Evolutionary conservation across 2,329 filamentous ascomycete species (phyloP).

Genomic region (Arthrobotrys sphaeroides): DNA sequence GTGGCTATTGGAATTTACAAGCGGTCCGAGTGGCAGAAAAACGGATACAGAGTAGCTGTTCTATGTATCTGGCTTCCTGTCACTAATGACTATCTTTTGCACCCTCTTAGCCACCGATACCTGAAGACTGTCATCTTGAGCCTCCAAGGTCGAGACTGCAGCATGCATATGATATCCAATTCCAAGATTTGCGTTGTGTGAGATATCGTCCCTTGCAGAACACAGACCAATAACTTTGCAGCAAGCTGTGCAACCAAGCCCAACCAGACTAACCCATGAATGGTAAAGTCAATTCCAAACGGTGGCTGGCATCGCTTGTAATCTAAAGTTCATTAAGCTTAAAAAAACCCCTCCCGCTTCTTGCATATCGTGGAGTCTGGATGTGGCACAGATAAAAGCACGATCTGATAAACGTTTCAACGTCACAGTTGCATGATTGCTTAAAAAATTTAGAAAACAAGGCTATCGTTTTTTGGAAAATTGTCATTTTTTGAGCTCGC

Average conservation of each 20-base stretch:
- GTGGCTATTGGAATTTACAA: too few species aligned
- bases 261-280: neutral
- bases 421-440: neutral
- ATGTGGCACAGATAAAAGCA: neutral
- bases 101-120: too few species aligned
- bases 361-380: neutral
- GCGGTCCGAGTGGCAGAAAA: too few species aligned
- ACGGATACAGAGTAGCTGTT: too few species aligned
- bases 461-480: neutral
- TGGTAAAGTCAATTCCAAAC: neutral
- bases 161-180: too few species aligned
- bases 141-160: too few species aligned
- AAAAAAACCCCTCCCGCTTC: neutral
- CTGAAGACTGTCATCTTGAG: too few species aligned
- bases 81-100: too few species aligned
- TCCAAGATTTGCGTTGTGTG: too few species aligned
- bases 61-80: too few species aligned
- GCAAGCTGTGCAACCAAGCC: constrained; percentile 5
- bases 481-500: constrained; percentile 6
- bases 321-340: constrained; percentile 13
- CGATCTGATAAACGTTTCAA: neutral
- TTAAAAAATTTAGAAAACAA: neutral
- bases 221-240: neutral
- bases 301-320: constrained; percentile 5
- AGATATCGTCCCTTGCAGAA: neutral